Evolutionary conservation across 2,329 filamentous ascomycete genomes (phyloP), one percentile per base, ranked within the genome.

Genomic region (Cladorrhinum sp.): DNA sequence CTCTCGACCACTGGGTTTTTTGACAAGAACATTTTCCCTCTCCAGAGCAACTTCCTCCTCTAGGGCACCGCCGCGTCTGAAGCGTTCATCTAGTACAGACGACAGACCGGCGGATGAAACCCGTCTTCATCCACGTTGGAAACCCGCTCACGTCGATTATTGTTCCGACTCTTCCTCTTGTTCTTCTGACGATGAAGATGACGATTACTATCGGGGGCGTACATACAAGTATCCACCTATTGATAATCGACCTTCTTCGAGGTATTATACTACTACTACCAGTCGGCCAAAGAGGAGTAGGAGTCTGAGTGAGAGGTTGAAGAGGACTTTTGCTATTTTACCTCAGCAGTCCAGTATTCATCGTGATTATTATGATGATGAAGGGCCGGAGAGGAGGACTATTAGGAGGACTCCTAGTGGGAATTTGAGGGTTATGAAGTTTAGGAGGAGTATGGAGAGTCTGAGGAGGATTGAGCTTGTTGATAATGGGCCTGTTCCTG

Each of bases 41-140:
- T 77, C 81, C n/a, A 36, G 32, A 36, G 16, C 9, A 3, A 36
- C 10, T 6, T 32, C 27, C 16, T 45, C 41, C 20, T 22, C n/a
- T 16, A 45, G 10, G 8, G n/a, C 16, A 65, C n/a, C 71, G 71
- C 51, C 65, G 69, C 12, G 67, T 20, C 68, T 73, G 25, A 66
- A 68, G 10, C 65, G 74, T 12, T 79, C 79, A 62, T 76, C 78
- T 1, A 75, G 76, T 2, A 71, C 75, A 2, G 77, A 80, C 6
- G 77, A 80, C 25, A 71, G 73, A 22, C 83, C 80, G 1, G 71
- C 76, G 1, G 84, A 88, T 50, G 78, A 79, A 41, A 77, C 77
- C 51, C 83, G 79, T 64, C 71, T 87, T 13, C 85, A 88, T 69
- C 84, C 85, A 1, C 81, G 82, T 67, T 88, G 85, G 85, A 78